phyloP scores from a whole-genome alignment of 2,329 filamentous ascomycete species.

The Aspergillus fumigatiaffinis region DNA sequence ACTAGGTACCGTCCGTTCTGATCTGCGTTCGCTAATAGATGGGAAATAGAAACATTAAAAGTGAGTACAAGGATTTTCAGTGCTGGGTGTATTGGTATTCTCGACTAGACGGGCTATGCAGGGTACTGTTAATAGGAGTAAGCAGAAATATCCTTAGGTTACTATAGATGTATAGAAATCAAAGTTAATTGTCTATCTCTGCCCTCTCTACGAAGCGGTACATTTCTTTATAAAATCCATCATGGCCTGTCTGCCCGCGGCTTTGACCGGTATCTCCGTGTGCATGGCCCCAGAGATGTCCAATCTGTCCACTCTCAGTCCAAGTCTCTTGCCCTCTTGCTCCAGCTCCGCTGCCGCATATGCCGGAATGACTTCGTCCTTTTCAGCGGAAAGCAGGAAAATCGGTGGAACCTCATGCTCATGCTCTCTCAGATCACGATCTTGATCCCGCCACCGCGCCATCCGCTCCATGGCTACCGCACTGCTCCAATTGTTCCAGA shows the following conservation, averaged over 20 bases:
- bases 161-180: background rate
- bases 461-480: slow-evolving; percentile 39
- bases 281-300: slow-evolving; percentile 48
- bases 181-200: background rate
- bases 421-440: background rate
- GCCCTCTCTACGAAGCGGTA: background rate
- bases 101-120: no score
- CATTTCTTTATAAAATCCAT: slow-evolving; percentile 20
- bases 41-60: no score
- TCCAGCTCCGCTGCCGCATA: slow-evolving; percentile 35
- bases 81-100: no score
- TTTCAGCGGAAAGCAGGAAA: slow-evolving; percentile 39
- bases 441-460: slow-evolving; percentile 20
- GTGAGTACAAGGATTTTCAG: no score
- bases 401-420: slow-evolving; percentile 23
- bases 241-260: slow-evolving; percentile 40
- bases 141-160: no score
- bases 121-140: no score
- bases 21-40: no score
- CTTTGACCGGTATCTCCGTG: slow-evolving; percentile 45
- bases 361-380: slow-evolving; percentile 43
- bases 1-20: no score
- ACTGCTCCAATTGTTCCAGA: slow-evolving; percentile 59
- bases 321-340: slow-evolving; percentile 29
- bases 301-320: slow-evolving; percentile 34